A percentile compares a stretch with the other conserved stretches of the same genome.
Evolutionary conservation across 75 land plant species (phyloP).

Genomic region (Sequoiadendron giganteum): DNA sequence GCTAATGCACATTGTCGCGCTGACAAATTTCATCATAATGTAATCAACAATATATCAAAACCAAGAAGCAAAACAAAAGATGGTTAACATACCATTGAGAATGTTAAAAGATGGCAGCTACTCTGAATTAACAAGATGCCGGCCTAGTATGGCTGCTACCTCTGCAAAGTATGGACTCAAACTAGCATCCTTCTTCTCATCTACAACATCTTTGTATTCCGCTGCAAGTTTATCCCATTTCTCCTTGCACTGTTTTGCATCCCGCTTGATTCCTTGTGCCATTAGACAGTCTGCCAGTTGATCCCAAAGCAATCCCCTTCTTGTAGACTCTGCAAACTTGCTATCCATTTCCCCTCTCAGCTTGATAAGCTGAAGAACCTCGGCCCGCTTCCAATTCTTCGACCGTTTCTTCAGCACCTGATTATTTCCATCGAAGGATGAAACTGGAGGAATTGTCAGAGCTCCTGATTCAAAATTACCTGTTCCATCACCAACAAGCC

Average conservation of each 20-base stretch:
- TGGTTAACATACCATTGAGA: not conserved
- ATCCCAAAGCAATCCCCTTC: conserved; percentile 33
- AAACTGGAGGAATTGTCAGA: not conserved
- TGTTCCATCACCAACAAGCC: conserved; percentile 15
- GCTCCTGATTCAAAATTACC: conserved; percentile 7
- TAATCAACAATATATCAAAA: not conserved
- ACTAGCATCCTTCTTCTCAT: conserved; percentile 28
- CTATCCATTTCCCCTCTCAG: conserved; percentile 31
- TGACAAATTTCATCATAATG: not conserved
- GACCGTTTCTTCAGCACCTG: conserved; percentile 38
- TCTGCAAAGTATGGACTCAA: conserved; percentile 37
- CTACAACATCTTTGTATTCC: conserved; percentile 34
- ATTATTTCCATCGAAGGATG: conserved; percentile 6
- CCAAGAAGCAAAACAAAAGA: not conserved
- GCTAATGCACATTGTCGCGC: not conserved
- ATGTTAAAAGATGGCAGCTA: not conserved
- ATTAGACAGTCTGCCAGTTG: conserved; percentile 29
- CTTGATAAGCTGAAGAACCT: conserved; percentile 41
- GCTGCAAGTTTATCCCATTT: conserved; percentile 43
- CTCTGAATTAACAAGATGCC: not conserved
- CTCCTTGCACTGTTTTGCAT: conserved; percentile 42
- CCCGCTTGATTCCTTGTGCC: conserved; percentile 25
- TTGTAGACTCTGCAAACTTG: conserved; percentile 14
- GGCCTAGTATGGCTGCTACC: conserved; percentile 28
- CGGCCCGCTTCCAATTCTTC: conserved; percentile 46